These are phyloP conservation scores for Pseudomassariella vexata DNA, from an alignment of 2,329 filamentous ascomycete species.

Conservation along the genomic window DNA sequence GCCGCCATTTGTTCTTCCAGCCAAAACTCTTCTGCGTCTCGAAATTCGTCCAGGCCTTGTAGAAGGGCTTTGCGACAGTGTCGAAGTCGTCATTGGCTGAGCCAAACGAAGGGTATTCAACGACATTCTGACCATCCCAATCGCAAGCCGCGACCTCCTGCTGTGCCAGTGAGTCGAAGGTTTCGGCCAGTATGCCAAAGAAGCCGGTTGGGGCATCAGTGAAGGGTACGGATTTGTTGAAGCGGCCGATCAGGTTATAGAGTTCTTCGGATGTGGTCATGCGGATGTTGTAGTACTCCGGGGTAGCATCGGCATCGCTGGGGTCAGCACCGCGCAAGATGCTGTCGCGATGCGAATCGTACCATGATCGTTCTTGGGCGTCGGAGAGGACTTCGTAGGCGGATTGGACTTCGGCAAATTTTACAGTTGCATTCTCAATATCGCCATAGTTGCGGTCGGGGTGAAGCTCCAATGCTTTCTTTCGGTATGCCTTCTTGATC, in stretches of 20 bases:
- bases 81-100: slow-evolving; percentile 69
- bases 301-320: slow-evolving; percentile 40
- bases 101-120: slow-evolving; percentile 80
- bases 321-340: slow-evolving; percentile 67
- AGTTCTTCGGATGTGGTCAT: slow-evolving; percentile 80
- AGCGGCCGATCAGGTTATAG: slow-evolving; percentile 69
- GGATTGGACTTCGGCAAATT: slow-evolving; percentile 86
- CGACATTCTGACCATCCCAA: slow-evolving; percentile 54
- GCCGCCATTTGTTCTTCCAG: slow-evolving; percentile 82
- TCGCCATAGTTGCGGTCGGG: slow-evolving; percentile 91
- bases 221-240: slow-evolving; percentile 73
- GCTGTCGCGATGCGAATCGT: slow-evolving; percentile 85
- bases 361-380: slow-evolving; percentile 93
- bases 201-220: slow-evolving; percentile 77
- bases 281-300: slow-evolving; percentile 61
- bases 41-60: slow-evolving; percentile 74
- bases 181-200: slow-evolving; percentile 70
- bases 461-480: slow-evolving; percentile 86
- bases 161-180: slow-evolving; percentile 71
- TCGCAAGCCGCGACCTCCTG: slow-evolving; percentile 75
- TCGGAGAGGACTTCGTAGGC: slow-evolving; percentile 97
- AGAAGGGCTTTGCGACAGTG: slow-evolving; percentile 73
- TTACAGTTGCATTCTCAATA: slow-evolving; percentile 72
- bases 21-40: slow-evolving; percentile 78
- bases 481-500: slow-evolving; percentile 92